phyloP scores from a whole-genome alignment of 495 filamentous ascomycete species.

The Daldinia decipiens region DNA sequence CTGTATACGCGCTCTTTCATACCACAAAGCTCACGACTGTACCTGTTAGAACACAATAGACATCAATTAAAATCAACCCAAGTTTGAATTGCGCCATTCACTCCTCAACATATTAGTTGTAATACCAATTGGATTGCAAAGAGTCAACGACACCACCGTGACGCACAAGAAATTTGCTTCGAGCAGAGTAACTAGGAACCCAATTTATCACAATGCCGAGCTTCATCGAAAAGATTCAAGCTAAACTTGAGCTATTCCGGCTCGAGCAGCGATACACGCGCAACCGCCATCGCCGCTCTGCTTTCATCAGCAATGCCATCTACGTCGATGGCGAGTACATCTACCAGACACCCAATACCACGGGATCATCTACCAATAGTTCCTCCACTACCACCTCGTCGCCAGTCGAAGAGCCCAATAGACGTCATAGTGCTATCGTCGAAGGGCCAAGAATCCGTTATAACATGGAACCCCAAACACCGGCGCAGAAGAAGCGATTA shows the following conservation, averaged over 20 bases:
- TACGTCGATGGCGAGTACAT: slow-evolving; percentile 96
- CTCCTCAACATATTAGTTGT: slow-evolving; percentile 10
- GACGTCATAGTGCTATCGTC: slow-evolving; percentile 35
- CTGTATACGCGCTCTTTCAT: slow-evolving; percentile 9
- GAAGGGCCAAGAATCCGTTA: slow-evolving; percentile 29
- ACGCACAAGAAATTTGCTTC: not conserved
- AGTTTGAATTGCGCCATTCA: slow-evolving; percentile 4
- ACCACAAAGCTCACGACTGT: slow-evolving; percentile 7
- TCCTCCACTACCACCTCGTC: slow-evolving; percentile 48
- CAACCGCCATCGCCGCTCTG: slow-evolving; percentile 81
- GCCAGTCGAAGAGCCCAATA: slow-evolving; percentile 20
- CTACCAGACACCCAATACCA: slow-evolving; percentile 65
- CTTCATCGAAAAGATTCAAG: slow-evolving; percentile 63
- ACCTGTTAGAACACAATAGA: slow-evolving; percentile 5
- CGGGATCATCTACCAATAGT: slow-evolving; percentile 58
- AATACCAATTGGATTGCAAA: slow-evolving; percentile 6
- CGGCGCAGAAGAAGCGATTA: slow-evolving; percentile 49
- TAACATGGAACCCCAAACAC: slow-evolving; percentile 28
- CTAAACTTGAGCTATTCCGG: slow-evolving; percentile 85
- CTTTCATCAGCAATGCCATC: slow-evolving; percentile 83
- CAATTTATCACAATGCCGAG: slow-evolving; percentile 41
- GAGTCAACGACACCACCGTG: not conserved
- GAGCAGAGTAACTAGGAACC: not conserved
- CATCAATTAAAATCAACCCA: slow-evolving; percentile 5
- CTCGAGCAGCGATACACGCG: slow-evolving; percentile 92